Percentiles rank a stretch among this genome's conserved stretches.
phyloP scores from a whole-genome alignment of 495 filamentous ascomycete genomes.

The Bryoglossum gracile region DNA sequence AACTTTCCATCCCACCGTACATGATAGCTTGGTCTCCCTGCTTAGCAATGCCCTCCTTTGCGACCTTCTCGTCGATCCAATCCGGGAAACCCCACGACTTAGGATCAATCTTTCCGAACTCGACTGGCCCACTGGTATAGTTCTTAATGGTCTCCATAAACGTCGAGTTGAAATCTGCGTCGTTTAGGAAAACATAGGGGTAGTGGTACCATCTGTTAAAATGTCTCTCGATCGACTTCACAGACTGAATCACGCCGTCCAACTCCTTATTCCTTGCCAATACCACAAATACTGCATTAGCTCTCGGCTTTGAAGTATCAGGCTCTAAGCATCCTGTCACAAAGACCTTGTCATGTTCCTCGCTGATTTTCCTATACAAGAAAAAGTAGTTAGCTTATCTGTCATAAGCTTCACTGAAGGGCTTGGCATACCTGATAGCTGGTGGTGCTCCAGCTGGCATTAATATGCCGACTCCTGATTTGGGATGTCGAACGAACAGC shows the following conservation, averaged over 20 bases:
- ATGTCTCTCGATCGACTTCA: conserved; percentile 97
- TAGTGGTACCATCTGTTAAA: conserved; percentile 99
- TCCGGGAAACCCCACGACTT: conserved; percentile 95
- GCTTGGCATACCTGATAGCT: conserved; percentile 66
- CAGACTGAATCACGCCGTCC: conserved; percentile 88
- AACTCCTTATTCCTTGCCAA: conserved; percentile 95
- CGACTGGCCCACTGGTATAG: conserved; percentile 77
- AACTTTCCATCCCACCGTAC: conserved; percentile 99
- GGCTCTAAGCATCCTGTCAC: conserved; percentile 77
- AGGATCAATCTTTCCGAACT: conserved; percentile 90
- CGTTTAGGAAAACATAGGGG: conserved; percentile 98
- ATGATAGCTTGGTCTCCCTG: conserved; percentile 98
- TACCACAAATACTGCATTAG: conserved; percentile 93
- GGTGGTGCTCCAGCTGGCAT: conserved; percentile 89
- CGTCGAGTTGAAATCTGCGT: conserved; percentile 87
- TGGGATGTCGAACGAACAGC: conserved; percentile 83
- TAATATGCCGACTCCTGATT: conserved; percentile 71
- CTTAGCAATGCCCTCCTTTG: conserved; percentile 89
- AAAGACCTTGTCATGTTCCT: conserved; percentile 95
- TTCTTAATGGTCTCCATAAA: conserved; percentile 87
- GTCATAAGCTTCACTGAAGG: conserved; percentile 10
- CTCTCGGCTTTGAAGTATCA: conserved; percentile 61
- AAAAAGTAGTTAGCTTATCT: conserved; percentile 8
- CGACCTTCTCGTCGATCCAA: conserved; percentile 89
- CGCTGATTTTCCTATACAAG: conserved; percentile 81